These are phyloP conservation scores for Solanum aculeatissimum DNA, from an alignment of 305 asterid genomes.

Conservation along the genomic window DNA sequence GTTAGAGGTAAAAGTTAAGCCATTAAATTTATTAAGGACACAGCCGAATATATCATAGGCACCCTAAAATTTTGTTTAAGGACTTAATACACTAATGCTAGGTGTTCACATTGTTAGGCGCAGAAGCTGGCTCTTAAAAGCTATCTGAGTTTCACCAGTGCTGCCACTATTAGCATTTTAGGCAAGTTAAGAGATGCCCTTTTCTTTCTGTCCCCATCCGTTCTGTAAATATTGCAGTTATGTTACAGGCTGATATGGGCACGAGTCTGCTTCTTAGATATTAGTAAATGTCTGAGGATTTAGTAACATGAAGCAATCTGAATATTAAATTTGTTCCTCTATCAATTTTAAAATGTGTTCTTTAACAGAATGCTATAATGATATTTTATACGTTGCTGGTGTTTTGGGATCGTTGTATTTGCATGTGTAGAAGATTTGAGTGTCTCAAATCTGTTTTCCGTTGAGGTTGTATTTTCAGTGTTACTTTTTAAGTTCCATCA, in stretches of 20 bases:
- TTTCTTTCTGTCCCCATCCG: neutral
- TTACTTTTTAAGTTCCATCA: neutral
- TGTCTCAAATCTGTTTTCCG: neutral
- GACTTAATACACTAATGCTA: neutral
- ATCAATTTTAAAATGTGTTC: neutral
- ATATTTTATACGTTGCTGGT: neutral
- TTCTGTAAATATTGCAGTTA: neutral
- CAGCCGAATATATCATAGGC: neutral
- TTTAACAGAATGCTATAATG: neutral
- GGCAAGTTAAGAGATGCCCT: neutral
- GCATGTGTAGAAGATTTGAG: neutral
- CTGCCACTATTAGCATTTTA: neutral
- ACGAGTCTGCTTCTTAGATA: neutral
- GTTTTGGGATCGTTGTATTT: neutral
- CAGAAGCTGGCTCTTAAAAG: neutral
- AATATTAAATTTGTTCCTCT: neutral
- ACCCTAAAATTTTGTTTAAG: no score
- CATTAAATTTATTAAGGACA: neutral
- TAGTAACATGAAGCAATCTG: neutral
- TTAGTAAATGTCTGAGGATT: neutral
- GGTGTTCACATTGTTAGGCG: neutral
- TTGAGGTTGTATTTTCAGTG: neutral
- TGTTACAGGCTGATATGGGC: neutral
- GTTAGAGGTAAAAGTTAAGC: neutral
- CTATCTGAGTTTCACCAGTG: neutral